A percentile compares a stretch with the other conserved stretches of the same genome.
Evolutionary conservation across 192 early-diverging fungal species (phyloP).

Genomic region (Spizellomyces sp.): DNA sequence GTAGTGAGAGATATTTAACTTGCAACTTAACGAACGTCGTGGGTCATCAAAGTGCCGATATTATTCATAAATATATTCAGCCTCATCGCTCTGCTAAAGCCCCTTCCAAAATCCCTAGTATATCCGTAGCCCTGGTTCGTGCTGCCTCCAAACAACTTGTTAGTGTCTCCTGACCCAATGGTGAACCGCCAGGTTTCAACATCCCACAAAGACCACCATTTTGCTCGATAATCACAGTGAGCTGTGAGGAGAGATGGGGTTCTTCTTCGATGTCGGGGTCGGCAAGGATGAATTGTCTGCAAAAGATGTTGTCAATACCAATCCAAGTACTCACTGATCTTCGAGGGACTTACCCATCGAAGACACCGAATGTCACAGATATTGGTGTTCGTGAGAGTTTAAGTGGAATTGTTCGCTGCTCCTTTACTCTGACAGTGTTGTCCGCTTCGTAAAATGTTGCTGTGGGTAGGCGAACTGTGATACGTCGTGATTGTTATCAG

Average conservation of each 20-base stretch:
- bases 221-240: constrained; percentile 66
- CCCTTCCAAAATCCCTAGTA: too few species aligned
- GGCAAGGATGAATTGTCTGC: constrained; percentile 38
- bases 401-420: constrained; percentile 48
- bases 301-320: not conserved
- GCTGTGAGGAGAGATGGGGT: constrained; percentile 49
- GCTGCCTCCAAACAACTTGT: constrained; percentile 48
- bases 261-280: constrained; percentile 79
- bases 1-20: too few species aligned
- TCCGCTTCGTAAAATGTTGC: constrained; percentile 60
- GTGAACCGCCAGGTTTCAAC: constrained; percentile 60
- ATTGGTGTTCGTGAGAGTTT: constrained; percentile 52
- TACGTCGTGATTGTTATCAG: constrained; percentile 1
- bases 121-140: constrained; percentile 41
- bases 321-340: not conserved
- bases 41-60: too few species aligned
- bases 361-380: constrained; percentile 67
- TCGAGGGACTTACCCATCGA: constrained; percentile 50
- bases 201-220: constrained; percentile 53
- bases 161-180: constrained; percentile 45
- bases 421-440: constrained; percentile 66
- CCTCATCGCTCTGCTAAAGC: too few species aligned
- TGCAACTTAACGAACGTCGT: too few species aligned
- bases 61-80: too few species aligned
- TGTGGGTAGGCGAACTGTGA: constrained; percentile 70